Percentiles rank a stretch among this genome's conserved stretches.
Evolutionary conservation across 1,139 yeast genomes (phyloP).

Genomic region (Arxiozyma slooffiae): DNA sequence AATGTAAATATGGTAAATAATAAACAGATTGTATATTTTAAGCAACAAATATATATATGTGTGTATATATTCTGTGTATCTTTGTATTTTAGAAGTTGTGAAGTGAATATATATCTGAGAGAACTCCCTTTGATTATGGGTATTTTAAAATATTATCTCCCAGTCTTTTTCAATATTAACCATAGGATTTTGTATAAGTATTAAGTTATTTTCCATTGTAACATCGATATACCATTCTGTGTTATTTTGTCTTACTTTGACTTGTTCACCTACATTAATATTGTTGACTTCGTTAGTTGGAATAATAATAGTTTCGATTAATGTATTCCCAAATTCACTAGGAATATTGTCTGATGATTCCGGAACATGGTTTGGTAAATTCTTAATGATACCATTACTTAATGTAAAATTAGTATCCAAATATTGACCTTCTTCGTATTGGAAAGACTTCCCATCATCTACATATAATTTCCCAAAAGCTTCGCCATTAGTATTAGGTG

Average conservation of each 20-base stretch:
- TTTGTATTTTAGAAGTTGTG: no score
- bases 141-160: slow-evolving; percentile 31
- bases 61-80: neutral
- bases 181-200: slow-evolving; percentile 45
- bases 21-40: neutral
- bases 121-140: neutral
- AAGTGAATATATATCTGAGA: neutral
- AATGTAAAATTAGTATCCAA: slow-evolving; percentile 35
- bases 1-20: neutral
- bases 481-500: slow-evolving; percentile 40
- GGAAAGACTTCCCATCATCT: slow-evolving; percentile 77
- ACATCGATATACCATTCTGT: slow-evolving; percentile 33
- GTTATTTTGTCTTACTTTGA: slow-evolving; percentile 33
- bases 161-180: slow-evolving; percentile 44
- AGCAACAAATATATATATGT: neutral
- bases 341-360: slow-evolving; percentile 5
- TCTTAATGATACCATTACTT: slow-evolving; percentile 8
- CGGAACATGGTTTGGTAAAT: neutral
- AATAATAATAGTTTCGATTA: slow-evolving; percentile 53
- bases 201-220: slow-evolving; percentile 11
- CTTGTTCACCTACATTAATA: slow-evolving; percentile 15
- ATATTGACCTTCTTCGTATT: slow-evolving; percentile 43
- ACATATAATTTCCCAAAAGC: slow-evolving; percentile 61
- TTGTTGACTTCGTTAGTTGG: slow-evolving; percentile 32
- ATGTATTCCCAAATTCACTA: slow-evolving; percentile 20